Evolutionary conservation across 768 basidiomycete genomes (phyloP).

Genomic region (Tricholoma bakamatsutake): DNA sequence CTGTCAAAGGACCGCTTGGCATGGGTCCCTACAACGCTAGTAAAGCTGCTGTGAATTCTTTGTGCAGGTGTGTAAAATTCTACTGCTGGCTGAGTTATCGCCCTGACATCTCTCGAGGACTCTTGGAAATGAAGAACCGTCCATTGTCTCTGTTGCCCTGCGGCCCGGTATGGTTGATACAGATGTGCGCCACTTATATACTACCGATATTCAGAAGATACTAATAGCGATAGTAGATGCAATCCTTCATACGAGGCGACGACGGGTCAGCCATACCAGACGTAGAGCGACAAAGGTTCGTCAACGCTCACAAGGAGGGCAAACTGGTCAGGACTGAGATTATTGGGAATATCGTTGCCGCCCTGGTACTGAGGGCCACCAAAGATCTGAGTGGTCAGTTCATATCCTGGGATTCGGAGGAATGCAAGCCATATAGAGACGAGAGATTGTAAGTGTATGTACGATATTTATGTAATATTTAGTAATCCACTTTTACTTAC

Average conservation of each 20-base stretch:
- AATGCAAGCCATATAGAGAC: constrained; percentile 50
- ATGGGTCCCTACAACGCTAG: constrained; percentile 83
- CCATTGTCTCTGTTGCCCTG: constrained; percentile 66
- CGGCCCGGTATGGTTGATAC: constrained; percentile 90
- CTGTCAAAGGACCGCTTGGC: constrained; percentile 54
- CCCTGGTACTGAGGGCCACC: constrained; percentile 61
- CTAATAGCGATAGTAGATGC: constrained; percentile 56
- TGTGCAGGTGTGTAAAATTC: constrained; percentile 53
- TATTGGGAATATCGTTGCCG: constrained; percentile 74
- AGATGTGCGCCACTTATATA: constrained; percentile 38
- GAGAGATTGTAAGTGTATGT: constrained; percentile 8
- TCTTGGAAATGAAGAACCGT: constrained; percentile 78
- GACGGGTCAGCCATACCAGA: constrained; percentile 49
- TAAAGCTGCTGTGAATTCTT: constrained; percentile 87
- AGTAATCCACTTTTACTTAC: no score
- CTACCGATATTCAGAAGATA: not conserved
- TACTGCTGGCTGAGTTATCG: constrained; percentile 1
- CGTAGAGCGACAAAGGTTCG: constrained; percentile 51
- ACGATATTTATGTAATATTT: no score
- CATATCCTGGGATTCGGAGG: constrained; percentile 73
- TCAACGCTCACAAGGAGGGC: constrained; percentile 53
- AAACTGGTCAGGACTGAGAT: constrained; percentile 71
- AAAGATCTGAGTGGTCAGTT: constrained; percentile 68
- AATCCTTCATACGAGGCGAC: constrained; percentile 44
- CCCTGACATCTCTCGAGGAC: constrained; percentile 43